These are phyloP conservation scores for Aureobasidium sp. DNA, from an alignment of 2,329 filamentous ascomycete genomes.

Conservation along the genomic window DNA sequence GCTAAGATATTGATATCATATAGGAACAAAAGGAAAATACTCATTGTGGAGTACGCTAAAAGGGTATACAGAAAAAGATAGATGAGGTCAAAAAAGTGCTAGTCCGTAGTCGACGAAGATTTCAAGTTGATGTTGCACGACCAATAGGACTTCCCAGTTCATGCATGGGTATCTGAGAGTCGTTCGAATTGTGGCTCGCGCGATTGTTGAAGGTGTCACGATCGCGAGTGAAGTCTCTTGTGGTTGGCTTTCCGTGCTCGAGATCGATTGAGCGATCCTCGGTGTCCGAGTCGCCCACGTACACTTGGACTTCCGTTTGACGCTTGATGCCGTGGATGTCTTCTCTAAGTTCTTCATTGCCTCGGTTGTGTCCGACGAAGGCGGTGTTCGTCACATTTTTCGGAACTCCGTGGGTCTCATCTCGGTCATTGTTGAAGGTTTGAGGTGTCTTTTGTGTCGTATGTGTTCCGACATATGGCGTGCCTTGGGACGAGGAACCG, in stretches of 20 bases:
- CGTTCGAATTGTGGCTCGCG: background rate
- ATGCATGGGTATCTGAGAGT: slow-evolving; percentile 18
- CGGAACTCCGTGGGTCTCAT: slow-evolving; percentile 10
- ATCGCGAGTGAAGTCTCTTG: slow-evolving; percentile 9
- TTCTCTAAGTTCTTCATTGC: background rate
- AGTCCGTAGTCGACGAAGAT: background rate
- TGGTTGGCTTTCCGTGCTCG: background rate
- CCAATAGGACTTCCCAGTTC: slow-evolving; percentile 4
- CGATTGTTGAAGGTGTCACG: background rate
- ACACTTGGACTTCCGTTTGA: slow-evolving; percentile 19
- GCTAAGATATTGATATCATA: no score
- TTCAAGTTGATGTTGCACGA: background rate
- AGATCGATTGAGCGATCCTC: background rate
- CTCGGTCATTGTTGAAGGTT: slow-evolving; percentile 14
- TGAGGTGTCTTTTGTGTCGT: no score
- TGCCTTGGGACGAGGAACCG: slow-evolving; percentile 3
- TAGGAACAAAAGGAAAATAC: no score
- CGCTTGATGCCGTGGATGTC: slow-evolving; percentile 16
- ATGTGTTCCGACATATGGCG: background rate
- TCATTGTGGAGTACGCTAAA: no score
- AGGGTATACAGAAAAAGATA: background rate
- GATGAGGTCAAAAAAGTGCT: background rate
- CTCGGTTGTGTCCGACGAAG: slow-evolving; percentile 7
- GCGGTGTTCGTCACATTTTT: slow-evolving; percentile 8
- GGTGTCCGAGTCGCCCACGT: slow-evolving; percentile 19